Conservation (phyloP, 257 asterid genomes). For the Rhazya stricta region DNA sequence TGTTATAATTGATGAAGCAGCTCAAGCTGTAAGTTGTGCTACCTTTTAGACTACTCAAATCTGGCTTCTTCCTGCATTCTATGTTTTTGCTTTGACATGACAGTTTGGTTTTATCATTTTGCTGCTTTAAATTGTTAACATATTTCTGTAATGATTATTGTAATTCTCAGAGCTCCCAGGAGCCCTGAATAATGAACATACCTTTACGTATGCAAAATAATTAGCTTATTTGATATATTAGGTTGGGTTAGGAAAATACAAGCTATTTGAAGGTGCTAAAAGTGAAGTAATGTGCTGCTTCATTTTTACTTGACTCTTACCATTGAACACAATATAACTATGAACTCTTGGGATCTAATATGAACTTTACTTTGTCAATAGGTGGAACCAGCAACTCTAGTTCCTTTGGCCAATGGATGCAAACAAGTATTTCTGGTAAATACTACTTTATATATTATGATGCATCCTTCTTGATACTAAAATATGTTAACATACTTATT, state of each 20-base stretch:
- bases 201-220: not conserved
- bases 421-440: constrained; percentile 94
- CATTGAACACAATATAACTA: not conserved
- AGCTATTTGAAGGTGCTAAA: not conserved
- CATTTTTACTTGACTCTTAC: not conserved
- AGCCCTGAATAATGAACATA: not conserved
- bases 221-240: not conserved
- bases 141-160: not conserved
- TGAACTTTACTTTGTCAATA: constrained; percentile 32
- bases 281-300: not conserved
- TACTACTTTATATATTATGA: not conserved
- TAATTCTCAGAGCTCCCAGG: not conserved
- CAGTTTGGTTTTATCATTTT: not conserved
- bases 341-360: constrained; percentile 4
- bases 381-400: constrained; percentile 93
- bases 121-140: not conserved
- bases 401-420: constrained; percentile 92
- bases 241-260: not conserved
- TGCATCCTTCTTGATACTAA: not conserved
- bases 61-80: not conserved
- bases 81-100: not conserved
- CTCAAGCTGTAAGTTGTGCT: constrained; percentile 85
- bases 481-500: not conserved
- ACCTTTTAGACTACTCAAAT: not conserved
- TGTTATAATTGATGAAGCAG: constrained; percentile 97